A percentile compares a stretch with the other conserved stretches of the same genome.
Evolutionary conservation across 345 rosid species (phyloP).

Genomic region (Populus tremula): DNA sequence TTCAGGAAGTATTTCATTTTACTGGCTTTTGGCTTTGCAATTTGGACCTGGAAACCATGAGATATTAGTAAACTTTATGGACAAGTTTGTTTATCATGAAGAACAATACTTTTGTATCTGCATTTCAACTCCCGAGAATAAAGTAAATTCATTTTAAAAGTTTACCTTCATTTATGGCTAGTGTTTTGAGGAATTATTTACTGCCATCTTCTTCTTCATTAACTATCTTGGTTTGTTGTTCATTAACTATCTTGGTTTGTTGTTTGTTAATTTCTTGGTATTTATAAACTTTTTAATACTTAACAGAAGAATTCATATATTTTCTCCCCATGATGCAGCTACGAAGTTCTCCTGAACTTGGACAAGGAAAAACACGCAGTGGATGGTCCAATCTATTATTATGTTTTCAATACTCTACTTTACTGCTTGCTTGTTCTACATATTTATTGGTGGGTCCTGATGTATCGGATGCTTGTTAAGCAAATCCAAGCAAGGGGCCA

Average conservation of each 20-base stretch:
- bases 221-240: not conserved
- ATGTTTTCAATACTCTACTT: conserved; percentile 29
- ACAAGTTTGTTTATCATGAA: not conserved
- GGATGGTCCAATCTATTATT: conserved; percentile 34
- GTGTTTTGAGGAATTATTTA: not conserved
- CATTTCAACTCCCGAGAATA: not conserved
- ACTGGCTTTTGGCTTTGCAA: not conserved
- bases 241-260: not conserved
- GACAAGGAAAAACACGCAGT: conserved; percentile 22
- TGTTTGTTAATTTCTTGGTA: not conserved
- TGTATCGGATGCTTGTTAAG: conserved; percentile 36
- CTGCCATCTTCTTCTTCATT: not conserved
- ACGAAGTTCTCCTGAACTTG: conserved; percentile 24
- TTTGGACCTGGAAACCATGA: not conserved
- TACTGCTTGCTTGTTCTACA: conserved; percentile 33
- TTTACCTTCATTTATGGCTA: not conserved
- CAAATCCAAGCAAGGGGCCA: conserved; percentile 37
- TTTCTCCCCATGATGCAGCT: conserved; percentile 17
- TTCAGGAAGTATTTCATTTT: not conserved
- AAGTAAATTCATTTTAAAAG: not conserved
- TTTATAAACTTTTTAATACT: not conserved
- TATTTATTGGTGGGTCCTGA: conserved; percentile 39
- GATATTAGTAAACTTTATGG: not conserved
- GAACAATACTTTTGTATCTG: not conserved
- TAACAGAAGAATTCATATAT: not conserved